These are phyloP conservation scores for Calycina herbarum DNA, from an alignment of 2,329 filamentous ascomycete genomes.

Conservation along the genomic window DNA sequence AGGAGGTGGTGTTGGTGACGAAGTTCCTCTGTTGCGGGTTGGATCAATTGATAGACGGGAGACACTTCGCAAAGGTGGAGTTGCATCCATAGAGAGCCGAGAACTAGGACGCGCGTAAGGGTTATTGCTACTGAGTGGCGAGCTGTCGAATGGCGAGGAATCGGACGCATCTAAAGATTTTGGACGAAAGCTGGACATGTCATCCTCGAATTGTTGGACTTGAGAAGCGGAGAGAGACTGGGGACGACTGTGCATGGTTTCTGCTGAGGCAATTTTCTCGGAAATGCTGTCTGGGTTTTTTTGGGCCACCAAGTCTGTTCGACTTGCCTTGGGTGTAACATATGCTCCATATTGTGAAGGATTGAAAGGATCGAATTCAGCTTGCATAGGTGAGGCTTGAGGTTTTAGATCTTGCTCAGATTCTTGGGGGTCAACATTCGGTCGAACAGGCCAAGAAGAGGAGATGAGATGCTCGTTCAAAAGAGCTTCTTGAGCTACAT, in stretches of 20 bases:
- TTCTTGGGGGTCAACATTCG: constrained; percentile 13
- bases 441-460: constrained; percentile 18
- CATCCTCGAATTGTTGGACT: no score
- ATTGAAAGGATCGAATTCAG: constrained; percentile 27
- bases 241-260: neutral
- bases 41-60: neutral
- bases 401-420: constrained; percentile 17
- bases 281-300: neutral
- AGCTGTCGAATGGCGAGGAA: neutral
- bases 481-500: constrained; percentile 17
- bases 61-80: neutral
- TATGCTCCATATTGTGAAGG: constrained; percentile 24
- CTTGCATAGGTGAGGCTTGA: constrained; percentile 18
- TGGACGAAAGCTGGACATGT: no score
- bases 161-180: no score
- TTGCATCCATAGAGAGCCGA: neutral
- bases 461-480: constrained; percentile 22
- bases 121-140: neutral
- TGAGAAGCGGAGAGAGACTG: neutral
- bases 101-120: neutral
- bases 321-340: constrained; percentile 20
- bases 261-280: neutral
- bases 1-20: neutral
- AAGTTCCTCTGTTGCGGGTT: constrained; percentile 1
- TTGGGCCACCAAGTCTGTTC: constrained; percentile 11